Evolutionary conservation across 139 green algal species (phyloP).

Genomic region (Desmodesmus armatus): DNA sequence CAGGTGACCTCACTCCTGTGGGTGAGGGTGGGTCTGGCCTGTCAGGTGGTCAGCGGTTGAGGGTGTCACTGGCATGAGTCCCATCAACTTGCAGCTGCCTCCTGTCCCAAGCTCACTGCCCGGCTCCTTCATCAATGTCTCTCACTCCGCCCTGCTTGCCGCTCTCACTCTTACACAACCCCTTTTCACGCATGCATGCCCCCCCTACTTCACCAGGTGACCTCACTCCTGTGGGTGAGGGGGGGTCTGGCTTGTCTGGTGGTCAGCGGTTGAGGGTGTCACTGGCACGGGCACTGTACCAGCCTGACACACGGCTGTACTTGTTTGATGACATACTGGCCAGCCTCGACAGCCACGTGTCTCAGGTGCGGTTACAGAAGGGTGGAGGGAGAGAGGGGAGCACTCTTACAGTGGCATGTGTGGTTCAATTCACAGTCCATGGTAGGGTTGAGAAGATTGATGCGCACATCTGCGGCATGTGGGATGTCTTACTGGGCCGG

Average conservation of each 20-base stretch:
- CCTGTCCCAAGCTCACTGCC: too few species aligned
- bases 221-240: conserved; percentile 62
- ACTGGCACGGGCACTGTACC: conserved; percentile 80
- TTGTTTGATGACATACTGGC: conserved; percentile 78
- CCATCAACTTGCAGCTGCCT: too few species aligned
- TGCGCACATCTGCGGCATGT: too few species aligned
- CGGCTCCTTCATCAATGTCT: too few species aligned
- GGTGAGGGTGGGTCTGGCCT: conserved; percentile 65
- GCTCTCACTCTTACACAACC: too few species aligned
- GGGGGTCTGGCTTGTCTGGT: conserved; percentile 60
- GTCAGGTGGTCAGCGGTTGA: conserved; percentile 50
- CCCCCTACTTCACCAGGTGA: too few species aligned
- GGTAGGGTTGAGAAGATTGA: too few species aligned
- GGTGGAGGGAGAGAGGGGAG: too few species aligned
- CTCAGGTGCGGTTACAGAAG: conserved; percentile 40
- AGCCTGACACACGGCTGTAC: conserved; percentile 49
- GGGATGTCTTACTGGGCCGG: conserved; percentile 68
- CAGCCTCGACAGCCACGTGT: conserved; percentile 72
- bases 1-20: conserved; percentile 64
- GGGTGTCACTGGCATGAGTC: conserved; percentile 68
- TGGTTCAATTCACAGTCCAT: too few species aligned
- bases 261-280: conserved; percentile 56
- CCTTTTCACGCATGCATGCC: too few species aligned
- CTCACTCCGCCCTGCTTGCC: too few species aligned
- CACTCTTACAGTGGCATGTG: too few species aligned